A percentile compares a stretch with the other conserved stretches of the same genome.
phyloP scores from a whole-genome alignment of 2,329 filamentous ascomycete species.

The Alternaria sp. region DNA sequence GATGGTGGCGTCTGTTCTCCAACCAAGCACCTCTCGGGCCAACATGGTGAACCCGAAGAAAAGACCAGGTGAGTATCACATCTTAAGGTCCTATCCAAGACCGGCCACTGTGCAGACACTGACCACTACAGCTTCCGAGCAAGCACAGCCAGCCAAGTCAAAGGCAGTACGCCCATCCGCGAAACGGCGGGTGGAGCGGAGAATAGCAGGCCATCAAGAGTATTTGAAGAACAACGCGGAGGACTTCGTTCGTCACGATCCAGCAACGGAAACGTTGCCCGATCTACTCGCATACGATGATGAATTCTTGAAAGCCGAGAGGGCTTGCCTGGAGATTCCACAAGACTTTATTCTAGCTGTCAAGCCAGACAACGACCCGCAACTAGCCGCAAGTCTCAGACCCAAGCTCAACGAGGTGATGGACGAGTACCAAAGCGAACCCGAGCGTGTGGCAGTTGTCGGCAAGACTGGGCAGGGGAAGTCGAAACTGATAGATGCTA shows the following conservation, averaged over 20 bases:
- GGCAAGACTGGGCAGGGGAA: neutral
- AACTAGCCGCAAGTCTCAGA: neutral
- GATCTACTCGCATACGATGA: neutral
- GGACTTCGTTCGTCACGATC: neutral
- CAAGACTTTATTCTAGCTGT: neutral
- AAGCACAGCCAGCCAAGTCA: neutral
- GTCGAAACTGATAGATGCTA: neutral
- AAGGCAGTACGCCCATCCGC: neutral
- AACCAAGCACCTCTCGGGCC: neutral
- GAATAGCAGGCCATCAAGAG: neutral
- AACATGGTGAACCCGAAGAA: neutral
- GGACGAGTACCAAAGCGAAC: neutral
- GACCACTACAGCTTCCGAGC: neutral
- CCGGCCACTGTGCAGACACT: neutral
- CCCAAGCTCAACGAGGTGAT: neutral
- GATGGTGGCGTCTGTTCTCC: neutral
- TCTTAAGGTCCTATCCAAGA: neutral
- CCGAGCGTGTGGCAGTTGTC: neutral
- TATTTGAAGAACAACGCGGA: neutral
- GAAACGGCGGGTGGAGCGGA: neutral
- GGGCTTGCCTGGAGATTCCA: neutral
- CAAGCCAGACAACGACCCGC: neutral
- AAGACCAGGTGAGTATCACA: neutral
- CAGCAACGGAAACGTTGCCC: neutral
- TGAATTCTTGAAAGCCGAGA: neutral